Base-by-base conservation (phyloP, 2,329 filamentous ascomycete genomes). In the Penicillium hordei region DNA sequence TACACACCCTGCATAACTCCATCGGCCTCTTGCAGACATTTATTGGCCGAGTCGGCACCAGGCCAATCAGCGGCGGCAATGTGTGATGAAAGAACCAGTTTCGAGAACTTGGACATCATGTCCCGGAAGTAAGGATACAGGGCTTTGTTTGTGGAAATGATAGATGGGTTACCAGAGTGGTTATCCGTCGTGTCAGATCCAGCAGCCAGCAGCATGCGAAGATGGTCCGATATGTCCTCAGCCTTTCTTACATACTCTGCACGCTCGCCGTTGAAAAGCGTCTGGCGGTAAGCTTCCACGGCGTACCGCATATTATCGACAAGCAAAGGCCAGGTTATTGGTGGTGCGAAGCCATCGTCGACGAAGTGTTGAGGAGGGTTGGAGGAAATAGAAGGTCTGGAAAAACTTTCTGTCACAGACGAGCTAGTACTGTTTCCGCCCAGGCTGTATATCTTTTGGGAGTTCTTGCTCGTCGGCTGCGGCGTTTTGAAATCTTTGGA, bases 71-170 rank as follows among this genome's bases (percentile, higher is more conserved):
- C 91, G 6, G 93, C 92, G 39, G 94, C 94, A 72, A 99, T 97
- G 72, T 99, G 94, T 15, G 94, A 97, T 3, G 94, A 99, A 48
- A 99, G 88, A 44, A 99, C 94, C 10, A 99, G 82, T 75, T 99
- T 99, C n/a, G 94, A 97, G 74, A 99, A 99, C 68, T 96, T 93
- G 44, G 94, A 97, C 94, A 99, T 99, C 88, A 97, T 97, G 72
- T 97, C 94, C 53, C 94, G 84, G 77, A 99, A 99, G 75, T 97
- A 93, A 25, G 94, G 94, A 71, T 97, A 97, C 17, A 99, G 81
- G 0, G 92, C 90, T 75, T 97, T 97, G 80, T 99, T 99, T 5
- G 91, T 95, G 7, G 93, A 97, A 59, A 99, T 99, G 69, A 99
- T 97, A n/a, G 94, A 97, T 5, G 94, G 94, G 66, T 97, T 96